A percentile compares a stretch with the other conserved stretches of the same genome.
Conservation (phyloP, 371 early-diverging fungal genomes). For the Mortierella sp. region DNA sequence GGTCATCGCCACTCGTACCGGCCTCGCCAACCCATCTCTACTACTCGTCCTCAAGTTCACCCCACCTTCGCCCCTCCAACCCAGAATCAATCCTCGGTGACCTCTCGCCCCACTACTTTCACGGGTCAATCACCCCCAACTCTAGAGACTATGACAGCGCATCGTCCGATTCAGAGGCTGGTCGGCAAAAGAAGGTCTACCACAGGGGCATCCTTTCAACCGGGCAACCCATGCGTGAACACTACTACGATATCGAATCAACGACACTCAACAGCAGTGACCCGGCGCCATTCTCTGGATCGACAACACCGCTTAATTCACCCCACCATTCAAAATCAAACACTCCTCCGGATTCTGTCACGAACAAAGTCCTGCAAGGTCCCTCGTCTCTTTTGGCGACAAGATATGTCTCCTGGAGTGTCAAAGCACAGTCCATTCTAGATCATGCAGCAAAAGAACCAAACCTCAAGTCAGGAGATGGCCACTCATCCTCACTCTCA, state of each 20-base stretch:
- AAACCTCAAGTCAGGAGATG: conserved; percentile 18
- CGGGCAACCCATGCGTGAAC: conserved; percentile 34
- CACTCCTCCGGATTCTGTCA: conserved; percentile 28
- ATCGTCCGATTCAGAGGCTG: conserved; percentile 53
- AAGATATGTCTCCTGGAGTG: conserved; percentile 52
- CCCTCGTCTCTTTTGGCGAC: conserved; percentile 43
- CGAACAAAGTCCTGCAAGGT: conserved; percentile 46
- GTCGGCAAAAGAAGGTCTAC: conserved; percentile 34
- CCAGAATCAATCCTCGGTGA: conserved; percentile 55
- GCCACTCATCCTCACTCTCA: conserved; percentile 23
- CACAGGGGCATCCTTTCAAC: conserved; percentile 46
- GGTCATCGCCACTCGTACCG: conserved; percentile 51
- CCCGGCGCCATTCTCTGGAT: conserved; percentile 52
- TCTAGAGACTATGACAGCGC: conserved; percentile 56
- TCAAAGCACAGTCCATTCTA: conserved; percentile 55
- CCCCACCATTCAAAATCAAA: conserved; percentile 22
- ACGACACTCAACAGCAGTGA: conserved; percentile 51
- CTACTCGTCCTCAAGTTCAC: conserved; percentile 47
- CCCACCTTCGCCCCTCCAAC: conserved; percentile 46
- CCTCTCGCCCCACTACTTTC: conserved; percentile 52
- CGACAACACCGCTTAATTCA: conserved; percentile 44
- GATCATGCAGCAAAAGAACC: conserved; percentile 34
- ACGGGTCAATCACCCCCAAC: conserved; percentile 46
- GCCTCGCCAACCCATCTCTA: conserved; percentile 56
- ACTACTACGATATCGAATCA: conserved; percentile 56